Evolutionary conservation across 192 early-diverging fungal genomes (phyloP).

Genomic region (Backusella sp.): DNA sequence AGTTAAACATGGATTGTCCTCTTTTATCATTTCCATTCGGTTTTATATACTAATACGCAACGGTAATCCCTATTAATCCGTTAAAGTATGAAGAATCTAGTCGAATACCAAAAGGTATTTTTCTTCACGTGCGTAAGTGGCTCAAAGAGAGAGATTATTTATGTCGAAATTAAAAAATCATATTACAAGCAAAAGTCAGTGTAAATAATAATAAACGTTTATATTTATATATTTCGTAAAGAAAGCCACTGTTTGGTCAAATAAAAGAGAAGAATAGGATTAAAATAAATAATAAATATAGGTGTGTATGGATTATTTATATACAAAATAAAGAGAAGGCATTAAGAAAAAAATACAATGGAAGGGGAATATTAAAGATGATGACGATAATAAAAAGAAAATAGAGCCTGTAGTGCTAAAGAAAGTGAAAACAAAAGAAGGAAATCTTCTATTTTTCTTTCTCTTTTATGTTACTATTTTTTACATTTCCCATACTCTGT

Average conservation of each 20-base stretch:
- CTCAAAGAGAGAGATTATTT: background rate
- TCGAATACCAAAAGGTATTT: too few species aligned
- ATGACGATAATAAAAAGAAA: background rate
- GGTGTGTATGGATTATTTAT: background rate
- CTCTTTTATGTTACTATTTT: background rate
- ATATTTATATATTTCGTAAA: background rate
- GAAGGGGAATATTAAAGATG: background rate
- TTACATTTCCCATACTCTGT: slow-evolving; percentile 10
- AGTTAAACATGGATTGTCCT: too few species aligned
- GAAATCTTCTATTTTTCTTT: background rate
- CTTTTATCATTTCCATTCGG: too few species aligned
- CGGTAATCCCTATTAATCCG: too few species aligned
- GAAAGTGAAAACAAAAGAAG: background rate
- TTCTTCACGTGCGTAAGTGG: background rate
- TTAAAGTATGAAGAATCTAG: too few species aligned
- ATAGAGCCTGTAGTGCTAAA: background rate
- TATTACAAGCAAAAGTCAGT: background rate
- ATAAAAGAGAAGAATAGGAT: background rate
- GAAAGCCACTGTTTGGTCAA: background rate
- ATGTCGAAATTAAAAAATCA: background rate
- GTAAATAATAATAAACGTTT: background rate
- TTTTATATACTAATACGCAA: too few species aligned
- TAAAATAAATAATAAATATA: background rate
- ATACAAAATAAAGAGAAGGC: background rate
- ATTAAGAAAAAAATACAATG: background rate